Evolutionary conservation across 1,284 basidiomycete genomes (phyloP), one percentile per base, ranked within the genome.

Genomic region (Marasmius oreades): DNA sequence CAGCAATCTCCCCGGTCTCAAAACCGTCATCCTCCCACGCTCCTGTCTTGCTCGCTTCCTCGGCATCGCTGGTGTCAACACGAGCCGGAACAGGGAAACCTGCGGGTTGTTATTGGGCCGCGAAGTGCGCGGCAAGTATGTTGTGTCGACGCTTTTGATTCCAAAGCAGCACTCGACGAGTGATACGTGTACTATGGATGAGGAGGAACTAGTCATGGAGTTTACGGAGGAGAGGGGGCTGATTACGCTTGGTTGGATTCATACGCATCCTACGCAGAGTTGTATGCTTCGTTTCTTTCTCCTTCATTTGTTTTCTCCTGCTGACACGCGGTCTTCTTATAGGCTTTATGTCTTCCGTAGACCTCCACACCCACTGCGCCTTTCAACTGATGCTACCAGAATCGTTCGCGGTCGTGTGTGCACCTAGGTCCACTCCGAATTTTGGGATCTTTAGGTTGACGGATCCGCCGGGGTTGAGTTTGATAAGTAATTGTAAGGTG

Each of bases 181-280:
- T 59, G 90, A 95, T 73, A 92, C 90, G 34, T 95, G 93, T 72
- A 85, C 86, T 46, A 95, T 93, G 85, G 86, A 89, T 56, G 86
- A 90, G 66, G 93, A 95, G 64, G 92, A 94, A 67, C 72, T 90
- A 43, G 88, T 93, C n/a, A 71, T 93, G 67, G 79, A 83, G 64
- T 92, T 93, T 67, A 92, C 91, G 61, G 86, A 92, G 68, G 81
- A 85, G 64, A 72, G 87, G 56, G 81, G 79, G 59, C 69, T 95
- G 64, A 86, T 95, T 55, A 93, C 91, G 5, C 79, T 96, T 50
- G 93, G 93, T 57, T 96, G 93, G 92, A 95, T 95, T 61, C 93
- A 95, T 72, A 95, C 93, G 0, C 93, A 95, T 69, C 93, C 93
- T 1, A 89, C 91, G 14, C 93, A 95, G 63, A 88, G 86, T 54